Evolutionary conservation across 2,329 filamentous ascomycete genomes (phyloP).

Genomic region (Pseudonectria foliicola): DNA sequence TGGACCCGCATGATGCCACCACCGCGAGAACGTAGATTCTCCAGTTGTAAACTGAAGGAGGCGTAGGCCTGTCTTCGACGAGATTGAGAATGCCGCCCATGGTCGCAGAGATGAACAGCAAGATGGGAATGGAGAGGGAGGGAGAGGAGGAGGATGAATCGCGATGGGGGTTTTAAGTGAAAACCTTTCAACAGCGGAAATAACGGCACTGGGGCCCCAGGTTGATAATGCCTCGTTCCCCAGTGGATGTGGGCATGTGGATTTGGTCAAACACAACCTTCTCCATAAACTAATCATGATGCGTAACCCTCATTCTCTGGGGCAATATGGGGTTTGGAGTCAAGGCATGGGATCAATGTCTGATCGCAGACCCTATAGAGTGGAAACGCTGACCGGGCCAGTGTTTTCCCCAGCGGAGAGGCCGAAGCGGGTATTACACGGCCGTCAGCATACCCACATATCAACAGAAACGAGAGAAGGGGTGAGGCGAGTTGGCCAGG

Average conservation of each 20-base stretch:
- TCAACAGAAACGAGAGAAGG: too few relatives aligned
- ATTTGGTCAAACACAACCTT: constrained; percentile 2
- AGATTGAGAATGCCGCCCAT: constrained; percentile 27
- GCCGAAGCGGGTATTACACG: background rate
- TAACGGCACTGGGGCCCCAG: background rate
- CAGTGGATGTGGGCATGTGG: constrained; percentile 7
- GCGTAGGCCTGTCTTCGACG: constrained; percentile 30
- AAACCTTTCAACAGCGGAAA: background rate
- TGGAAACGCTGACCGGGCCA: constrained; percentile 2
- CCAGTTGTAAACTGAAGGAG: constrained; percentile 31
- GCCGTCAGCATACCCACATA: too few relatives aligned
- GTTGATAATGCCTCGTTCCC: constrained; percentile 5
- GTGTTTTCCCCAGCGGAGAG: constrained; percentile 5
- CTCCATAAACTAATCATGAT: constrained; percentile 7
- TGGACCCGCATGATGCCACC: constrained; percentile 32
- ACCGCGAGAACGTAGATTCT: constrained; percentile 26
- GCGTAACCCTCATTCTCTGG: constrained; percentile 1
- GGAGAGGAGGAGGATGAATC: background rate
- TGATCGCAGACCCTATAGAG: constrained; percentile 4
- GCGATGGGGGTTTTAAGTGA: background rate
- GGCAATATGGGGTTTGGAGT: constrained; percentile 3
- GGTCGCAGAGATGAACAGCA: constrained; percentile 1
- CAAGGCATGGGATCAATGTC: constrained; percentile 1
- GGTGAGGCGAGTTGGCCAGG: too few relatives aligned
- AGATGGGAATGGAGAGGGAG: background rate